A percentile compares a stretch with the other conserved stretches of the same genome.
phyloP scores from a whole-genome alignment of 805 yeast genomes.

The Starmerella floricola region DNA sequence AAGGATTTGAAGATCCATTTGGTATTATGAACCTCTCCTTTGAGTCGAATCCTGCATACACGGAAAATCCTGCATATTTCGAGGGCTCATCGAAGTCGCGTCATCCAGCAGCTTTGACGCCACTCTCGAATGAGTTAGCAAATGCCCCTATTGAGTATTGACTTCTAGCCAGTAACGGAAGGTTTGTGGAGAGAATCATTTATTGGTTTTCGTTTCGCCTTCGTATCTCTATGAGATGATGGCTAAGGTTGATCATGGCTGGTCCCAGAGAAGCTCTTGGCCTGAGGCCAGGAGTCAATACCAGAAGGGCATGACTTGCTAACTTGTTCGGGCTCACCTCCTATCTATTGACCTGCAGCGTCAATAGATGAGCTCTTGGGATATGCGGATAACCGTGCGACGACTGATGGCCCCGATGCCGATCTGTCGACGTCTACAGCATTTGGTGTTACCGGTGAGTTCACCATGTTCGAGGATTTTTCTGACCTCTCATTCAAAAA shows the following conservation, averaged over 20 bases:
- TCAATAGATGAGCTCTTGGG: constrained; percentile 25
- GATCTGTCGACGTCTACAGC: constrained; percentile 12
- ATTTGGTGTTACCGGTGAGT: constrained; percentile 22
- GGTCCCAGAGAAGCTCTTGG: constrained; percentile 2
- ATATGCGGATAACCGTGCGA: constrained; percentile 19
- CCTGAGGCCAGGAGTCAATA: not conserved
- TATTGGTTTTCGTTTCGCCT: too few relatives aligned
- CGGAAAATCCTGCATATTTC: constrained; percentile 11
- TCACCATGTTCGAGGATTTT: constrained; percentile 20
- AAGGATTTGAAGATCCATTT: constrained; percentile 7
- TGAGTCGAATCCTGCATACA: constrained; percentile 14
- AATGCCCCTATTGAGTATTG: not conserved
- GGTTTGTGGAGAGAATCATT: too few relatives aligned
- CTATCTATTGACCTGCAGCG: constrained; percentile 26
- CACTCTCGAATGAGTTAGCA: not conserved
- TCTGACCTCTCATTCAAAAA: constrained; percentile 4
- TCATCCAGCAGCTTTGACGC: constrained; percentile 27
- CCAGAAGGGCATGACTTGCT: not conserved
- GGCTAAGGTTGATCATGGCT: constrained; percentile 4
- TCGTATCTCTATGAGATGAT: too few relatives aligned
- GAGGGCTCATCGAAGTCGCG: constrained; percentile 26
- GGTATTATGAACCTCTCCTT: constrained; percentile 10
- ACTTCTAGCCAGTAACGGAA: too few relatives aligned
- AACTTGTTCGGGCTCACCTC: constrained; percentile 17
- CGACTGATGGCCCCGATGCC: constrained; percentile 21